Evolutionary conservation across 768 basidiomycete genomes (phyloP), one percentile per base, ranked within the genome.

Genomic region (Termitomyces sp.): DNA sequence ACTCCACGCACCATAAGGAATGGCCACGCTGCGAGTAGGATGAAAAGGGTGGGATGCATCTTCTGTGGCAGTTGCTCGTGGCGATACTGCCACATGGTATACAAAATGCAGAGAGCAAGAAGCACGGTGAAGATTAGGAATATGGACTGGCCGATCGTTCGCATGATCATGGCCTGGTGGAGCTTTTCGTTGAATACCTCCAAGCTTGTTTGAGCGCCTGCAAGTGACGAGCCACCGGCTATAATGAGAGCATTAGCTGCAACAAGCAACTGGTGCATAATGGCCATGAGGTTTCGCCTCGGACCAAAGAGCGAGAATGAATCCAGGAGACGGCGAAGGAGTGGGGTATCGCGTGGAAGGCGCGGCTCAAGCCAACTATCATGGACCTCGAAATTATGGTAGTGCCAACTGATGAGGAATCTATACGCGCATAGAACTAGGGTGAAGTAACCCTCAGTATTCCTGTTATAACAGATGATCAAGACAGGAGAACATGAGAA

Each of bases 391-490:
- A 69, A 62, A 49, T 73, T 73, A 49, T 68, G 69, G 45, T 71
- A 65, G 29, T 74, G 73, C 73, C 73, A 74, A 14, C 68, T 69
- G 25, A 73, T 66, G 50, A 73, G 64, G 65, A 71, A 73, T 17
- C 72, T 69, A 55, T 69, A 72, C 6, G 72, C 59, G 55, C 72
- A 73, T 5, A 74, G 64, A 38, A 72, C 69, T 41, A 71, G 59
- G 0, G 71, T 69, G 52, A 72, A 71, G 51, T 71, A 71, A 12
- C 71, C 71, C 50, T 72, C 71, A 8, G 71, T 69, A 9, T 66
- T 66, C 32, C 64, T 63, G 37, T 45, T 43, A 6, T 31, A 51
- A 17, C 21, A 19, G 40, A 56, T 14, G 17, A 41, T 46, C 23
- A 44, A 49, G 47, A 21, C 56, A 29, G 11, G 21, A 27, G 19